Base-by-base conservation (phyloP, 2,329 filamentous ascomycete genomes). In the Ambrosiella beaveri region DNA sequence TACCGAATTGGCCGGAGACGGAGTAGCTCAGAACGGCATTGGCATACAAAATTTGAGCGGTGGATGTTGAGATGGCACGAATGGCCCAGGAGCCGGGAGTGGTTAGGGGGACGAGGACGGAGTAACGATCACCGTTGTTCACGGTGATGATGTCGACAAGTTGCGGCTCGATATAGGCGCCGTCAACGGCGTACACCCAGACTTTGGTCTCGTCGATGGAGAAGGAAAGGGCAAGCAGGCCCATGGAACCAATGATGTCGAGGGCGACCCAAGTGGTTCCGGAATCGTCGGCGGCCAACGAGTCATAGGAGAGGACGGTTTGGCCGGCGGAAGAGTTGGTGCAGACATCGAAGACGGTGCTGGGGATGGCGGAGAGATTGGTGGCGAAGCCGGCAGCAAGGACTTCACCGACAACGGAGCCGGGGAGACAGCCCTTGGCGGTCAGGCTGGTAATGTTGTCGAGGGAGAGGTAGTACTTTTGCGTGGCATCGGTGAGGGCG, bases 101-200 rank as follows among this genome's bases (percentile, higher is more conserved):
- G 47, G 73, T 66, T 3, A 79, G 67, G 59, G 72, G 66, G 61
- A 78, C 63, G 53, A 80, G 64, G 1, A 80, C 68, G 0, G 76
- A 78, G 63, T 74, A 79, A 4, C 78, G 72, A 61, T 75, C 75
- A 11, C 77, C 78, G 60, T 76, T 79, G 61, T 69, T 68, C 3
- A 80, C 63, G 0, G 65, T 63, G 19, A 80, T 65, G 8, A 71
- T 72, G 11, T 80, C 70, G 1, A 75, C 74, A 3, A 69, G 69
- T 56, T 74, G 69, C 2, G 78, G 79, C 61, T 74, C 67, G 56
- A 81, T 74, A 64, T 78, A 80, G 7, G 73, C 67, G 2, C 74
- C 77, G 59, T 80, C 78, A 56, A 77, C 73, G 47, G 74, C 75
- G 62, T 77, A 78, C 3, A 80, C 69, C 68, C 71, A 78, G 66